phyloP scores from a whole-genome alignment of 2,329 filamentous ascomycete genomes.

The Exophiala xenobiotica region DNA sequence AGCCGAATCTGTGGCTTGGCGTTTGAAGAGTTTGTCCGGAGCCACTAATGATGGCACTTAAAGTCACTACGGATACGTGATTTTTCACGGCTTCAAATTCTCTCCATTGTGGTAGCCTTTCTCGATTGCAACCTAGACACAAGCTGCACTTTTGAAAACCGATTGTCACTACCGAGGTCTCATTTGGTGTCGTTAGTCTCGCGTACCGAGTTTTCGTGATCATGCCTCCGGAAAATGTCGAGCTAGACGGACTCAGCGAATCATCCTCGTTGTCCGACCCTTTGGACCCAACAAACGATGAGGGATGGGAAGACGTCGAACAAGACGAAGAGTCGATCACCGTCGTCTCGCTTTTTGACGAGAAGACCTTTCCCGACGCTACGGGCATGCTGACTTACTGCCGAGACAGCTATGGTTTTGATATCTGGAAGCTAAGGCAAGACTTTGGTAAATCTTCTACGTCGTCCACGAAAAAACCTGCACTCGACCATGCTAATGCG shows the following conservation, averaged over 20 bases:
- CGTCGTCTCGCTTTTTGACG: conserved; percentile 68
- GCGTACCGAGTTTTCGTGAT: no score
- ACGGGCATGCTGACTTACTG: conserved; percentile 66
- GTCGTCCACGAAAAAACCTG: conserved; percentile 12
- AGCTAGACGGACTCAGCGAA: conserved; percentile 15
- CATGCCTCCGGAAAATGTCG: conserved; percentile 5
- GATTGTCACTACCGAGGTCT: no score
- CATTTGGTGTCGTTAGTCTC: no score
- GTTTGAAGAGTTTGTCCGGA: no score
- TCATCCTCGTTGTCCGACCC: conserved; percentile 36
- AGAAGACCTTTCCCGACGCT: conserved; percentile 64
- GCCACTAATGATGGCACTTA: no score
- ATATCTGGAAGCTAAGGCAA: conserved; percentile 62
- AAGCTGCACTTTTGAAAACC: no score
- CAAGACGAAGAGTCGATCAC: conserved; percentile 61
- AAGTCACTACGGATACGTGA: no score
- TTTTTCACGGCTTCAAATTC: no score
- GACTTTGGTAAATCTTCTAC: conserved; percentile 43
- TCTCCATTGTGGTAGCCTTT: no score
- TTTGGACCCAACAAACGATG: conserved; percentile 45
- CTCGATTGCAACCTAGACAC: no score
- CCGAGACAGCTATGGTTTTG: conserved; percentile 65
- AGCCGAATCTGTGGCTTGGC: no score
- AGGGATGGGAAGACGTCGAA: conserved; percentile 61
- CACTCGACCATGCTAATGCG: conserved; percentile 3